These are phyloP conservation scores for Malus sieversii DNA, from an alignment of 306 rosid species.

Conservation along the genomic window DNA sequence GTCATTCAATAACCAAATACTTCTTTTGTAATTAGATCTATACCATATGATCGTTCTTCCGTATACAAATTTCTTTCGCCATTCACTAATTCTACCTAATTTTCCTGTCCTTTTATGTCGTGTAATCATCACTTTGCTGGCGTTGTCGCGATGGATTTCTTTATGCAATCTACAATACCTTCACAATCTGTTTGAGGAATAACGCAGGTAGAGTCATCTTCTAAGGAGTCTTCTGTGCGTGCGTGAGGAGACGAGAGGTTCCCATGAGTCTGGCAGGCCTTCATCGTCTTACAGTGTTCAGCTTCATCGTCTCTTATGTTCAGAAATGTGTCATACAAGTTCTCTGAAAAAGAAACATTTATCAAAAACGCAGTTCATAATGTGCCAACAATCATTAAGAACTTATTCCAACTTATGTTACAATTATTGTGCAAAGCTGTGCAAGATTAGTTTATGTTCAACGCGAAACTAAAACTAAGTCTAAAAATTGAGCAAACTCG, in stretches of 20 bases:
- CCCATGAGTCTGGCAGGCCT: conserved; percentile 86
- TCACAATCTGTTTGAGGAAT: conserved; percentile 47
- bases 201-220: conserved; percentile 32
- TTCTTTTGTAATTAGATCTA: neutral
- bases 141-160: conserved; percentile 47
- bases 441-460: neutral
- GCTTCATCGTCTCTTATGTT: conserved; percentile 96
- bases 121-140: conserved; percentile 32
- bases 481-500: neutral
- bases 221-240: conserved; percentile 28
- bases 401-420: no score
- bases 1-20: neutral
- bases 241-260: conserved; percentile 93
- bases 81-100: conserved; percentile 16
- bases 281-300: conserved; percentile 98
- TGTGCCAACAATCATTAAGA: no score
- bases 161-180: conserved; percentile 79
- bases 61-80: conserved; percentile 8
- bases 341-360: conserved; percentile 38
- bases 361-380: neutral
- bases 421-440: neutral
- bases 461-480: neutral
- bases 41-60: neutral
- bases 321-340: conserved; percentile 74
- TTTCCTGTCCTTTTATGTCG: conserved; percentile 1